phyloP scores from a whole-genome alignment of 768 basidiomycete genomes.

The Pleurotus sapidus region DNA sequence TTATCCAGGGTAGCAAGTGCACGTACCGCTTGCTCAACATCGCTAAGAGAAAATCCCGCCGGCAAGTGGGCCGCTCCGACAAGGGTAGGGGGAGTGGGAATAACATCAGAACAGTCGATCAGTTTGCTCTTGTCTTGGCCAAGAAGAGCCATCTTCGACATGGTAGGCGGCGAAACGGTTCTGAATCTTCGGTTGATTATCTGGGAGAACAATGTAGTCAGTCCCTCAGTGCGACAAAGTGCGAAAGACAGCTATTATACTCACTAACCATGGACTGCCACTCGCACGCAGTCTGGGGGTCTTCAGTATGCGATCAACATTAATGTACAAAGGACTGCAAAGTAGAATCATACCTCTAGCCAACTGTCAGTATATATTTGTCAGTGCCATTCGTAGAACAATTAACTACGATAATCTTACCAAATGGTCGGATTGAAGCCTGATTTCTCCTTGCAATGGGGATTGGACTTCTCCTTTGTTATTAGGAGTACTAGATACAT shows the following conservation, averaged over 20 bases:
- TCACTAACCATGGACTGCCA: slow-evolving; percentile 44
- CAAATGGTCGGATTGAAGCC: slow-evolving; percentile 40
- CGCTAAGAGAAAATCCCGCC: slow-evolving; percentile 21
- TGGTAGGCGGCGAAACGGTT: slow-evolving; percentile 35
- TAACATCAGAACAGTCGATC: slow-evolving; percentile 44
- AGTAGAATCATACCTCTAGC: slow-evolving; percentile 19
- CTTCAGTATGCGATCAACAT: slow-evolving; percentile 14
- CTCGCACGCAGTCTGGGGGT: slow-evolving; percentile 41
- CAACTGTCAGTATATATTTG: slow-evolving; percentile 14
- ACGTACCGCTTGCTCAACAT: slow-evolving; percentile 28
- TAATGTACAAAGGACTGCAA: neutral
- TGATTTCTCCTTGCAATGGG: slow-evolving; percentile 37
- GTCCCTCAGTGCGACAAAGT: neutral
- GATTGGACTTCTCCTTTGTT: slow-evolving; percentile 38
- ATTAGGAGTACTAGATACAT: slow-evolving; percentile 26
- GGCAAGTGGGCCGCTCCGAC: slow-evolving; percentile 27
- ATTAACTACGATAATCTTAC: slow-evolving; percentile 14
- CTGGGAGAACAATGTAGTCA: slow-evolving; percentile 10
- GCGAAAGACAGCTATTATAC: slow-evolving; percentile 5
- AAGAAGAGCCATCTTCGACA: slow-evolving; percentile 40
- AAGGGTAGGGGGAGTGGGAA: slow-evolving; percentile 30
- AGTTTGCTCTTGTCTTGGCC: slow-evolving; percentile 34
- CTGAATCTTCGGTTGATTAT: slow-evolving; percentile 30
- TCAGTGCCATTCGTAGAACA: neutral
- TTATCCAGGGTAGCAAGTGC: slow-evolving; percentile 6